Conservation (phyloP, 2,329 filamentous ascomycete genomes). For the Sclerotinia spermophila region DNA sequence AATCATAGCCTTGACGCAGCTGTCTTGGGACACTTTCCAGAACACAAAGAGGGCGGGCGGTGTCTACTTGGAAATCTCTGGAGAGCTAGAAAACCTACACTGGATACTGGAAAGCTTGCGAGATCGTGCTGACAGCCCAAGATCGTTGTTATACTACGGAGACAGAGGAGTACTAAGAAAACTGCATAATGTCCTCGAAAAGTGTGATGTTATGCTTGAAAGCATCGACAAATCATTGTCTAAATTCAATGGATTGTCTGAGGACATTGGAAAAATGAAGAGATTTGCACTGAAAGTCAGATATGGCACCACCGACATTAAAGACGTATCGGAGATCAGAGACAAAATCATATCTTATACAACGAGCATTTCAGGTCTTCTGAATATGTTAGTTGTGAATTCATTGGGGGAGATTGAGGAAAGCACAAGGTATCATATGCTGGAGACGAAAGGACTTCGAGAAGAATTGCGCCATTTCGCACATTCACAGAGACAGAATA, state of each 20-base stretch:
- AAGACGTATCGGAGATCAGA: not conserved
- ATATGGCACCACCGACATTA: not conserved
- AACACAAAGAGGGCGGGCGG: not conserved
- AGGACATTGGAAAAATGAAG: not conserved
- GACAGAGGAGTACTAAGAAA: too few species aligned
- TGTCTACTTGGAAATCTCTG: not conserved
- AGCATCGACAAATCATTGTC: not conserved
- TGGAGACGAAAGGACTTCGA: not conserved
- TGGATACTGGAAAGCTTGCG: not conserved
- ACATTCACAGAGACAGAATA: not conserved
- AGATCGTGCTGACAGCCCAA: not conserved
- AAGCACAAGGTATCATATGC: not conserved
- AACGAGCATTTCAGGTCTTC: not conserved
- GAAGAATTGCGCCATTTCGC: not conserved
- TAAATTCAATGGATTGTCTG: not conserved
- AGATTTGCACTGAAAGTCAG: not conserved
- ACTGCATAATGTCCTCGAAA: not conserved
- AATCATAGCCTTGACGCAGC: not conserved
- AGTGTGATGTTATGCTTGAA: not conserved
- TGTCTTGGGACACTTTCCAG: not conserved
- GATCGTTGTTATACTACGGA: not conserved
- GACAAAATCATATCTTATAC: not conserved
- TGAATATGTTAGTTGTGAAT: not conserved
- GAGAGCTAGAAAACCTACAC: not conserved
- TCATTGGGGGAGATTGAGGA: not conserved